Evolutionary conservation across 345 rosid genomes (phyloP).

Genomic region (Hypericum androsaemum): DNA sequence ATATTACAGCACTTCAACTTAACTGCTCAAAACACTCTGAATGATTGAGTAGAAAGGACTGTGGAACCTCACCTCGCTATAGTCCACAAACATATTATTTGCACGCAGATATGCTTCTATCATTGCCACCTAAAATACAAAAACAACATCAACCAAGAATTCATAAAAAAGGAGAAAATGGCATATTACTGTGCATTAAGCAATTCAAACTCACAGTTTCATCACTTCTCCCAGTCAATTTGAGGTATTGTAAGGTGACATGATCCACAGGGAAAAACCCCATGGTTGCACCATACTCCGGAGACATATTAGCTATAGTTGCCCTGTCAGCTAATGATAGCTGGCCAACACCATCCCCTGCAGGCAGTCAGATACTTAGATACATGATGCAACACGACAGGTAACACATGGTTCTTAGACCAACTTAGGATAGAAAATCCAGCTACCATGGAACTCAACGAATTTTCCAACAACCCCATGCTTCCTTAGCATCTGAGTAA

Average conservation of each 20-base stretch:
- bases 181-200: no score
- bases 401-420: conserved; percentile 4
- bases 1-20: no score
- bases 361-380: conserved; percentile 14
- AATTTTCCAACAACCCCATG: conserved; percentile 99
- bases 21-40: background rate
- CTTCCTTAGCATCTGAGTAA: conserved; percentile 95
- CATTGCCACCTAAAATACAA: conserved; percentile 56
- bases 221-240: conserved; percentile 95
- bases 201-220: conserved; percentile 57
- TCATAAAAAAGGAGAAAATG: background rate
- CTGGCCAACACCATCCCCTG: conserved; percentile 91
- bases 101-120: conserved; percentile 93
- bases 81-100: conserved; percentile 92
- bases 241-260: conserved; percentile 86
- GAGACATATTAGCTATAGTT: conserved; percentile 98
- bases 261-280: conserved; percentile 99
- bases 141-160: background rate
- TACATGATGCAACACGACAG: background rate
- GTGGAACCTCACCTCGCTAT: conserved; percentile 54
- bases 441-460: conserved; percentile 93
- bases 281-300: conserved; percentile 99
- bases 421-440: conserved; percentile 4
- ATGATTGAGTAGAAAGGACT: background rate
- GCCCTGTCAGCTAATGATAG: conserved; percentile 97